These are phyloP conservation scores for Blastobotrys buckinghamii DNA, from an alignment of 1,139 yeast genomes.

Conservation along the genomic window DNA sequence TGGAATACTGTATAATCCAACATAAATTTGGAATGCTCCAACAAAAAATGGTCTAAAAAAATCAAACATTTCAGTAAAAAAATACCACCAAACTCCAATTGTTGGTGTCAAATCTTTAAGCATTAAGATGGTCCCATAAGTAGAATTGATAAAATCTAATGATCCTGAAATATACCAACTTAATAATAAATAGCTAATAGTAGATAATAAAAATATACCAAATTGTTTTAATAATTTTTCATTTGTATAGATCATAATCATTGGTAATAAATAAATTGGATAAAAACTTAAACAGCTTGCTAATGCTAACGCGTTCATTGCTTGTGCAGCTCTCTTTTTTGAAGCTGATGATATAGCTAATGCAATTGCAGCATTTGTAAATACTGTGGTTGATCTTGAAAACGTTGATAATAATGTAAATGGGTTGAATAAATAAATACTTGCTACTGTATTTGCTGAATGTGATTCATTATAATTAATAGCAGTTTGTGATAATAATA, in stretches of 20 bases:
- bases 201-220: constrained; percentile 17
- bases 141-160: constrained; percentile 48
- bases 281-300: constrained; percentile 63
- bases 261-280: constrained; percentile 41
- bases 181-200: constrained; percentile 35
- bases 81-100: constrained; percentile 97
- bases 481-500: constrained; percentile 40
- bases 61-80: constrained; percentile 91
- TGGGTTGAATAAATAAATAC: constrained; percentile 77
- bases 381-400: constrained; percentile 60
- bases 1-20: constrained; percentile 66
- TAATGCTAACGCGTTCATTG: constrained; percentile 52
- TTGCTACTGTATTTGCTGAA: constrained; percentile 31
- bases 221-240: background rate
- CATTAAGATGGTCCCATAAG: constrained; percentile 55
- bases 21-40: constrained; percentile 74
- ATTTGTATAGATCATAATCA: constrained; percentile 15
- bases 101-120: constrained; percentile 75
- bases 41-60: constrained; percentile 79
- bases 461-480: constrained; percentile 13
- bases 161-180: constrained; percentile 42
- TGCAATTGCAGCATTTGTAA: constrained; percentile 54
- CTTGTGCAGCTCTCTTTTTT: constrained; percentile 37
- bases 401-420: constrained; percentile 60
- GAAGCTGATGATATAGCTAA: constrained; percentile 47